Base-by-base conservation (phyloP, 148 eudicot genomes). In the Persicaria maculosa region DNA sequence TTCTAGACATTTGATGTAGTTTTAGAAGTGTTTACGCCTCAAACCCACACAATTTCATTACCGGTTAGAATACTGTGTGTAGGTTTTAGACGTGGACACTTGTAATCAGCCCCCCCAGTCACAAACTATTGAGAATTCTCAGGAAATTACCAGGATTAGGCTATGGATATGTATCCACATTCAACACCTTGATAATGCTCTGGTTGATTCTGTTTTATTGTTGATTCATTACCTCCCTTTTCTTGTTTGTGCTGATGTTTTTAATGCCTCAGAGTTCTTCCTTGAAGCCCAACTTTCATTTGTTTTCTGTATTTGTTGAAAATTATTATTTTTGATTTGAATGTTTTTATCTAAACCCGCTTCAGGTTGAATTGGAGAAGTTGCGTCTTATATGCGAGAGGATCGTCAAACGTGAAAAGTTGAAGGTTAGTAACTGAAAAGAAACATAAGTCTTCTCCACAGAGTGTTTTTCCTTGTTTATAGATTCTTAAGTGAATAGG, bases 291-390 rank as follows among this genome's bases (percentile, higher is more conserved):
- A 48, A 48, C 0, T 10, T 0, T 7, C 59, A 4, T 15, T 0
- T 61, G 9, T 25, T 25, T 44, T 1, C 9, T 46, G 36, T 46
- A 9, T 20, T 46, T 71, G 72, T 6, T 19, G 44, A 71, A 10
- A 46, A 2, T 8, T 48, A 25, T 72, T 20, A 6, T 25, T 7
- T 31, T 54, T 52, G 17, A 10, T 72, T 1, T 62, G 31, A 44
- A 9, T 62, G 22, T 57, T 62, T 69, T 11, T 61, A n/a, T 31
- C 44, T 20, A 5, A 50, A 11, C 62, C 47, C 76, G 79, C 31
- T 71, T 70, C 85, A 95, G 99, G 99, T 95, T 78, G 97, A 95
- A 85, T 80, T 95, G 78, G 99, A 95, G 89, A 87, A 91, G 61
- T 78, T 95, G 59, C 93, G 99, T 12, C 97, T 95, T 76, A 84